phyloP scores from a whole-genome alignment of 805 yeast species.

The Citeromyces nyonsensis region DNA sequence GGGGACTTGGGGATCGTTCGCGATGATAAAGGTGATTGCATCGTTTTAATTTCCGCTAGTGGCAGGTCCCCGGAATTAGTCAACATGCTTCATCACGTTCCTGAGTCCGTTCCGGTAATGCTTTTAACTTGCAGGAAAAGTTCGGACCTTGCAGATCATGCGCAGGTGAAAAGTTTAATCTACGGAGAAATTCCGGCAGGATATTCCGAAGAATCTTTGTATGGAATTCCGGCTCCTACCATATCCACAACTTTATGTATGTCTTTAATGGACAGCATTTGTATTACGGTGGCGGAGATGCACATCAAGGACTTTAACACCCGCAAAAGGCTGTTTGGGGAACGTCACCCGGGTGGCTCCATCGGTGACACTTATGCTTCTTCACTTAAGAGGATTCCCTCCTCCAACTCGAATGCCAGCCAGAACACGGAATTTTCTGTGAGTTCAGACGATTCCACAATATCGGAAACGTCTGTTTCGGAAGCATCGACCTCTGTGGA shows the following conservation, averaged over 20 bases:
- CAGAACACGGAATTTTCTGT: constrained; percentile 1
- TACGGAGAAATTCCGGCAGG: constrained; percentile 46
- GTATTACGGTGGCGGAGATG: constrained; percentile 58
- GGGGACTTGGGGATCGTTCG: constrained; percentile 73
- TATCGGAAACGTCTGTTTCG: not conserved
- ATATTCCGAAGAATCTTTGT: constrained; percentile 43
- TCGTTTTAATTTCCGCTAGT: constrained; percentile 60
- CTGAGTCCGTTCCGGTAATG: constrained; percentile 34
- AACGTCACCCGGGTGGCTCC: constrained; percentile 84
- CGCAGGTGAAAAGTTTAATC: constrained; percentile 34
- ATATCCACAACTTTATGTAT: constrained; percentile 67
- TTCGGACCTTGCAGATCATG: constrained; percentile 36
- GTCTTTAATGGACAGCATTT: constrained; percentile 64
- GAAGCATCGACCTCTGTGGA: not conserved
- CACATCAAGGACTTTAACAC: constrained; percentile 37
- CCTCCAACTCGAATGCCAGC: not conserved
- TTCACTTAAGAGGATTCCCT: not conserved
- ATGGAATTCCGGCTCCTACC: constrained; percentile 83
- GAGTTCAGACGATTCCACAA: not conserved
- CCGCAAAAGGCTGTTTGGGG: constrained; percentile 44
- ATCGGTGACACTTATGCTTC: constrained; percentile 44
- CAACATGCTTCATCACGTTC: constrained; percentile 39
- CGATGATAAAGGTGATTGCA: constrained; percentile 33
- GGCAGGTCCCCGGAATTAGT: constrained; percentile 74
- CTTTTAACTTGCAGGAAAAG: constrained; percentile 46